Conservation (phyloP, 2,329 filamentous ascomycete species). For the Alternaria atra region DNA sequence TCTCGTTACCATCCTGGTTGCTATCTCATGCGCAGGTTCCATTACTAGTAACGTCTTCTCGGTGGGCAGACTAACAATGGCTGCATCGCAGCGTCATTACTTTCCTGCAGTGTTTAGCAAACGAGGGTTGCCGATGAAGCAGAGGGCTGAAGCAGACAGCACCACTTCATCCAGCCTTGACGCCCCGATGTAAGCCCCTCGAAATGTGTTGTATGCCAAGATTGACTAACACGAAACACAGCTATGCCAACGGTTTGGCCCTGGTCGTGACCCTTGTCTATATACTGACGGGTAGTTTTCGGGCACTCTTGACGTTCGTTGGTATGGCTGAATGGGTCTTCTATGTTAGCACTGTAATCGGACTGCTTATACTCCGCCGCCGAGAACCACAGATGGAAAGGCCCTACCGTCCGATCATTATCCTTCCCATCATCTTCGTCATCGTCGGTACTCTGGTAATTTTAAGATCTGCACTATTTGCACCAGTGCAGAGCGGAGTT, state of each 20-base stretch:
- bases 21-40: slow-evolving; percentile 69
- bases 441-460: slow-evolving; percentile 69
- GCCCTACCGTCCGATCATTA: slow-evolving; percentile 64
- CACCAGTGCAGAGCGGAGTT: slow-evolving; percentile 62
- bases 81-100: slow-evolving; percentile 56
- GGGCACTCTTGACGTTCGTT: slow-evolving; percentile 65
- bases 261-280: slow-evolving; percentile 60
- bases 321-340: slow-evolving; percentile 63
- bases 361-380: slow-evolving; percentile 65
- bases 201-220: neutral
- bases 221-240: slow-evolving; percentile 25
- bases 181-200: slow-evolving; percentile 43
- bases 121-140: slow-evolving; percentile 36
- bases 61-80: slow-evolving; percentile 68
- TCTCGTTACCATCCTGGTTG: slow-evolving; percentile 65
- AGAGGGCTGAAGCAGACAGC: slow-evolving; percentile 7
- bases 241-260: slow-evolving; percentile 41
- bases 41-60: slow-evolving; percentile 71
- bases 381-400: slow-evolving; percentile 64
- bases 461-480: slow-evolving; percentile 66
- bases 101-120: slow-evolving; percentile 45
- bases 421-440: slow-evolving; percentile 63
- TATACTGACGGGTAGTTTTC: slow-evolving; percentile 68
- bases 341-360: slow-evolving; percentile 70
- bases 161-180: slow-evolving; percentile 29